These are phyloP conservation scores for Mycena sp. DNA, from an alignment of 1,284 basidiomycete species.

Conservation along the genomic window DNA sequence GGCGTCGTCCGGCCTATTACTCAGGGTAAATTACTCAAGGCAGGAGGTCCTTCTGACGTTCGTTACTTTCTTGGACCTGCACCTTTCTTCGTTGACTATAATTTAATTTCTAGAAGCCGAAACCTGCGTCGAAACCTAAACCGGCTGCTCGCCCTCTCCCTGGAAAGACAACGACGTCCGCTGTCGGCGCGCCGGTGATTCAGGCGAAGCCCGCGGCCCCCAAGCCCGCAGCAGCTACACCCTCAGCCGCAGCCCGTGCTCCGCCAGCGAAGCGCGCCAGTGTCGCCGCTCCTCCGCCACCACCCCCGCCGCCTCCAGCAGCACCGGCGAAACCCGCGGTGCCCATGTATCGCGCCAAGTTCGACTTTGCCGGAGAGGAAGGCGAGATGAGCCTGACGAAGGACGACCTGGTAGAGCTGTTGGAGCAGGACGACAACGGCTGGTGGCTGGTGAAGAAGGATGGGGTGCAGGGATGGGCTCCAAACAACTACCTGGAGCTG, in stretches of 20 bases:
- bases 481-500: conserved; percentile 92
- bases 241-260: conserved; percentile 40
- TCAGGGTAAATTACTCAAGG: conserved; percentile 82
- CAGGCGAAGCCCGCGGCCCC: conserved; percentile 38
- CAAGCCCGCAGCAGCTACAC: conserved; percentile 29
- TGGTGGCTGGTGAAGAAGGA: conserved; percentile 98
- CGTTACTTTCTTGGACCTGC: conserved; percentile 29
- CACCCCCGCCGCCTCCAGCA: conserved; percentile 68
- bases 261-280: conserved; percentile 39
- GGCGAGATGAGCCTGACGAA: conserved; percentile 93
- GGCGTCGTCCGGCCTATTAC: conserved; percentile 88
- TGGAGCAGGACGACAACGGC: conserved; percentile 94
- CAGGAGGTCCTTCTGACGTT: conserved; percentile 77
- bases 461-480: conserved; percentile 92
- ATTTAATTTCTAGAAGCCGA: conserved; percentile 53
- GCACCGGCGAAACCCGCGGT: conserved; percentile 75
- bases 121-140: conserved; percentile 61
- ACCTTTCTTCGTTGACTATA: not conserved
- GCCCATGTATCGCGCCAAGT: conserved; percentile 88
- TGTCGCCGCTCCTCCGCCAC: conserved; percentile 41
- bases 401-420: conserved; percentile 92
- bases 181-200: conserved; percentile 37
- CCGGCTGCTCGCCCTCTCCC: conserved; percentile 69
- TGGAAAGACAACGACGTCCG: conserved; percentile 52
- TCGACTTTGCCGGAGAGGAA: conserved; percentile 89